Evolutionary conservation across 2,329 filamentous ascomycete genomes (phyloP), one percentile per base, ranked within the genome.

Genomic region (Botrytis galanthina): DNA sequence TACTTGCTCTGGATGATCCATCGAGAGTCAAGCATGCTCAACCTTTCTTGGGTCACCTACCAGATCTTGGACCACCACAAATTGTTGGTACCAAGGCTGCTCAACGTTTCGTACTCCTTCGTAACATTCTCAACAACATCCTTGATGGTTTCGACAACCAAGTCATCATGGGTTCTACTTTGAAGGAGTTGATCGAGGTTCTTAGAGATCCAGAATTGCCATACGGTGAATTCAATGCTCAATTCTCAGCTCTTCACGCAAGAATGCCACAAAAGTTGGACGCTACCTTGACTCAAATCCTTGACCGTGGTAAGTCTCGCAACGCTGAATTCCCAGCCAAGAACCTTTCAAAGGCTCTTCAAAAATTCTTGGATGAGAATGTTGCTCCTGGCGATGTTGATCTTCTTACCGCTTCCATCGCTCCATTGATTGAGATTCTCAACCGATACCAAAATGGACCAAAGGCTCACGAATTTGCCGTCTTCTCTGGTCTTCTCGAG

Each of bases 181-280:
- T 99, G 35, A 94, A 93, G 83, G 93, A 96, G 81, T 87, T 98
- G 54, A 91, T 98, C n/a, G 90, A 94, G 74, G 95, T 99, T 18
- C 89, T 99, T 35, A 91, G 95, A 60, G 90, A 97, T 80, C 90
- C 92, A 1, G 95, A 98, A 80, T 88, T 99, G 76, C 96, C 96
- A 1, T 99, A 96, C 82, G 94, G 95, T 82, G 94, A 99, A 83
- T 99, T 95, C 93, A 94, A 92, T 76, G 93, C 95, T 9, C 94
- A 98, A 81, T 96, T 97, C 78, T 97, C 96, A 67, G 96, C 96
- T 35, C 89, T 99, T n/a, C 95, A 98, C 83, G 93, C 95, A 10
- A 93, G 96, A 79, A 99, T 98, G 93, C 96, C 96, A 0, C 92
- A 95, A 81, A 98, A 95, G 85, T 90, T 99, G 44, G 95, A 98